phyloP scores from a whole-genome alignment of 352 stramenopile species.

The Pelagophyceae sp. region DNA sequence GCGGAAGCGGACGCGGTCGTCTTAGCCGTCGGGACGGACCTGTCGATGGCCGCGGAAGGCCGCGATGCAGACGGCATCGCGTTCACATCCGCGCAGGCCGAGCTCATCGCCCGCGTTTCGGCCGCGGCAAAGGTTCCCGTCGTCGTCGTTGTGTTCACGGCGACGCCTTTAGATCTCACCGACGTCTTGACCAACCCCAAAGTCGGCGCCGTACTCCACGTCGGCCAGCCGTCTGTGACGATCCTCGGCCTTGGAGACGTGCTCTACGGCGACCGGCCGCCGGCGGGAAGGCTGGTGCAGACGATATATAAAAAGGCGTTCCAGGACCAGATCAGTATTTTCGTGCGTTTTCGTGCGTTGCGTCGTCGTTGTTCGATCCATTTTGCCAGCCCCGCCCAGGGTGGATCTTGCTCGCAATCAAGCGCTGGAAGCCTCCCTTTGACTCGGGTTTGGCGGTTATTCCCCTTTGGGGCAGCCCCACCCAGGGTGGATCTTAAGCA shows the following conservation, averaged over 20 bases:
- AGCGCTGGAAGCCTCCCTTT: too few relatives aligned
- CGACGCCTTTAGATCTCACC: slow-evolving; percentile 57
- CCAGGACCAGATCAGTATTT: slow-evolving; percentile 59
- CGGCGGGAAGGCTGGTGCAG: slow-evolving; percentile 59
- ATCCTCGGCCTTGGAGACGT: slow-evolving; percentile 18
- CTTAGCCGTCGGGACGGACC: slow-evolving; percentile 69
- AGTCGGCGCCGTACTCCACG: slow-evolving; percentile 62
- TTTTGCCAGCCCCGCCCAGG: too few relatives aligned
- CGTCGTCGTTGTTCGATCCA: too few relatives aligned
- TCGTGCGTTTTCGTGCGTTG: too few relatives aligned
- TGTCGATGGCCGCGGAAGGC: slow-evolving; percentile 64
- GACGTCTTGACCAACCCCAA: slow-evolving; percentile 24
- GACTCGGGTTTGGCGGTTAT: too few relatives aligned
- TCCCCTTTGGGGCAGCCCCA: too few relatives aligned
- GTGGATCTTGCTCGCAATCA: too few relatives aligned
- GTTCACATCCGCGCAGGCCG: slow-evolving; percentile 45
- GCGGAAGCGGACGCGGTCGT: slow-evolving; percentile 67
- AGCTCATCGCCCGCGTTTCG: slow-evolving; percentile 59
- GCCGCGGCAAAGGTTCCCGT: slow-evolving; percentile 43
- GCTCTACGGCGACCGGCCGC: slow-evolving; percentile 17
- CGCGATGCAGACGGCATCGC: slow-evolving; percentile 50
- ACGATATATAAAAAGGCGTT: slow-evolving; percentile 73
- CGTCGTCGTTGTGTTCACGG: slow-evolving; percentile 73
- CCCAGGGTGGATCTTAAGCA: too few relatives aligned
- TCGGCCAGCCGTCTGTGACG: slow-evolving; percentile 54